phyloP scores from a whole-genome alignment of 2,329 filamentous ascomycete species.

The Fusarium austroafricanum region DNA sequence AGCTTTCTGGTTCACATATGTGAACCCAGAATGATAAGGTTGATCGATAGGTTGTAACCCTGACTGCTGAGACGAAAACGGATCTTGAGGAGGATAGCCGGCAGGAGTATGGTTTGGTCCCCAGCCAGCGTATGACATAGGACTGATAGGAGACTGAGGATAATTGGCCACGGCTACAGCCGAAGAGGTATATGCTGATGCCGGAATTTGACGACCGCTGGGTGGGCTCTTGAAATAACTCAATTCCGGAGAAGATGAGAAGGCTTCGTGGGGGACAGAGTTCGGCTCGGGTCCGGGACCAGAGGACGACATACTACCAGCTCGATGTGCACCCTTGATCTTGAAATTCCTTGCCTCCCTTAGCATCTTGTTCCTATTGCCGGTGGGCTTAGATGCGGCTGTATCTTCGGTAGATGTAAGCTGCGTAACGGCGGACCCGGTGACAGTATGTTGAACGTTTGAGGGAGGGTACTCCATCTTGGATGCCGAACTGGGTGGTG shows the following conservation, averaged over 20 bases:
- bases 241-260: conserved; percentile 26
- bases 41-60: conserved; percentile 6
- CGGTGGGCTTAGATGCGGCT: conserved; percentile 1
- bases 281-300: conserved; percentile 15
- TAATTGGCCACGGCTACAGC: conserved; percentile 14
- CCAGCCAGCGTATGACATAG: conserved; percentile 20
- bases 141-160: conserved; percentile 21
- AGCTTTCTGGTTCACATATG: conserved; percentile 11
- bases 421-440: conserved; percentile 38
- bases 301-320: conserved; percentile 20
- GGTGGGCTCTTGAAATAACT: conserved; percentile 28
- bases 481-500: conserved; percentile 30
- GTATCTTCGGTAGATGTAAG: conserved; percentile 23
- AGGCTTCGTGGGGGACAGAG: conserved; percentile 16
- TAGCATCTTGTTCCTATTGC: conserved; percentile 10
- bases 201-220: conserved; percentile 8
- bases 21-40: conserved; percentile 16
- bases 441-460: conserved; percentile 12
- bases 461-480: conserved; percentile 23
- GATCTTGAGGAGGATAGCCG: conserved; percentile 30
- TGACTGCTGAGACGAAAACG: conserved; percentile 16
- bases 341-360: conserved; percentile 25
- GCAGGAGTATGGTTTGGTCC: conserved; percentile 19
- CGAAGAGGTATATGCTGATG: conserved; percentile 13
- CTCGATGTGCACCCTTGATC: conserved; percentile 26